Evolutionary conservation across 1,284 basidiomycete species (phyloP), one percentile per base, ranked within the genome.

Genomic region (Taiwanofungus camphoratus): DNA sequence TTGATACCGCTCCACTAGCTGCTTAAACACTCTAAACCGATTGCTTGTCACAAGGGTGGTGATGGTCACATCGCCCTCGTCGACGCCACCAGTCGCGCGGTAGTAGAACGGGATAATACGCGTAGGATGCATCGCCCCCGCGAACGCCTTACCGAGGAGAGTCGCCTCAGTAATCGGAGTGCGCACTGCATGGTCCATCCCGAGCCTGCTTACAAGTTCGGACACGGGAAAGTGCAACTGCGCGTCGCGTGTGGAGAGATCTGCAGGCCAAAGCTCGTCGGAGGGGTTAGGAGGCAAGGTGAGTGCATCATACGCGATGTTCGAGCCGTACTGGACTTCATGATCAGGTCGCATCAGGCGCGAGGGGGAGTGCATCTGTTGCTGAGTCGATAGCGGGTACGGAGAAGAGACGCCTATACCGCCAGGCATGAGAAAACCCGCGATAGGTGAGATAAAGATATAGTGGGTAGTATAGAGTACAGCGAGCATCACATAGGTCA

Each of bases 21-120:
- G 74, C 12, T 70, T 67, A 54, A 92, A 79, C 16, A 85, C 82
- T 34, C 77, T 70, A 60, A 90, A 84, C 12, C 89, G 71, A 53
- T 87, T 85, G 57, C 75, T 79, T 1, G 90, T 92, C 22, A 92
- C 81, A 22, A 91, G 71, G 1, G 89, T 92, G 1, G 88, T 87
- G 44, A 92, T 78, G 1, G 89, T 90, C 36, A 92, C 79, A 51
- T 91, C 89, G 33, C 82, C 73, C 9, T 61, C 49, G 23, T 78
- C 69, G 45, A 77, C 68, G 5, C 48, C 47, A 4, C 68, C 69
- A 31, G 64, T 59, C 30, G 82, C 82, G 42, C 77, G 76, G 60
- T 87, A 87, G 61, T 83, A 91, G 65, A 82, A 92, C 0, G 89
- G 89, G 15, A 87, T 71, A 41, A 90, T 76, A 52, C 79, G 79